These are phyloP conservation scores for Sclerotinia subarctica DNA, from an alignment of 2,329 filamentous ascomycete species.

Conservation along the genomic window DNA sequence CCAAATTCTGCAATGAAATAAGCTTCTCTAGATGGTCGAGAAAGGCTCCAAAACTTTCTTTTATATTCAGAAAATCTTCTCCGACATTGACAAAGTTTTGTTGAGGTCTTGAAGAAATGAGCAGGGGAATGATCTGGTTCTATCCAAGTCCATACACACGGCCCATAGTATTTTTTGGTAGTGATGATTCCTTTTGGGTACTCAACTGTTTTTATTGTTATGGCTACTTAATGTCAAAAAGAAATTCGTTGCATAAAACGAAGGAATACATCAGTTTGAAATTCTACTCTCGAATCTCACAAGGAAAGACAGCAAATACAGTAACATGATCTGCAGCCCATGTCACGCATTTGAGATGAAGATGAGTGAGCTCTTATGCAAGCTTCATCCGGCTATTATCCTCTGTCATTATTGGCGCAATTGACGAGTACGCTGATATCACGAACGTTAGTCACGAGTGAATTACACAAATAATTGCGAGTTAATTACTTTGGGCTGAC, in stretches of 20 bases:
- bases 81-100: neutral
- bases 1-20: neutral
- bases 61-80: neutral
- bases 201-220: neutral
- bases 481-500: constrained; percentile 13
- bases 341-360: neutral
- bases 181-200: neutral
- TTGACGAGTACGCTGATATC: constrained; percentile 15
- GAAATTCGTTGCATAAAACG: neutral
- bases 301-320: neutral
- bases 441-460: neutral
- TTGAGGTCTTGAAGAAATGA: neutral
- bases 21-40: too few relatives aligned
- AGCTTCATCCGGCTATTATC: neutral
- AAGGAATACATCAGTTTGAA: neutral
- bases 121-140: neutral
- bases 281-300: neutral
- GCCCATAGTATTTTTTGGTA: neutral
- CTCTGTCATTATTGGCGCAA: constrained; percentile 15
- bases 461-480: neutral
- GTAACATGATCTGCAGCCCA: neutral
- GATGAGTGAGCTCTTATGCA: neutral
- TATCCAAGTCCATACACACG: neutral
- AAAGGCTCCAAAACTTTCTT: neutral
- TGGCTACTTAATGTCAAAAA: neutral